phyloP scores from a whole-genome alignment of 208 protist species.

The Herpetomonas muscarum region DNA sequence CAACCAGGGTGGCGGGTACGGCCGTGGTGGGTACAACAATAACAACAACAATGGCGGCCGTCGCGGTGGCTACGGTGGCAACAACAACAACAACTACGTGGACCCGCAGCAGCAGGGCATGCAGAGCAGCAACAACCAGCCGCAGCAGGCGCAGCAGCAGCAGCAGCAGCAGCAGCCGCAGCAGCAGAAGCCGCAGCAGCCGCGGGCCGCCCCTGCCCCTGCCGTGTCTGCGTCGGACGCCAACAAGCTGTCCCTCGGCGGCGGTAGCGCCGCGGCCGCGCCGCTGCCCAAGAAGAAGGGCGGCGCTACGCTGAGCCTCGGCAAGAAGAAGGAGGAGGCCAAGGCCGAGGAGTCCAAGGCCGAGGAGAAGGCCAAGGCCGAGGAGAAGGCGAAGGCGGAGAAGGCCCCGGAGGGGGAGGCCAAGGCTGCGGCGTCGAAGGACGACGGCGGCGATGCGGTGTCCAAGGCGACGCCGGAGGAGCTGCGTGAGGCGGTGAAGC shows the following conservation, averaged over 20 bases:
- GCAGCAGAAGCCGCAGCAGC: constrained; percentile 2
- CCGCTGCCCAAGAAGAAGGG: constrained; percentile 60
- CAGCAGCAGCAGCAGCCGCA: constrained; percentile 7
- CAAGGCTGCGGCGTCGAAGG: constrained; percentile 9
- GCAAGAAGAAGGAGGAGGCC: constrained; percentile 59
- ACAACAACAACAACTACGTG: constrained; percentile 13
- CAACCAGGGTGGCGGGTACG: constrained; percentile 10
- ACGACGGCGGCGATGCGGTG: constrained; percentile 9
- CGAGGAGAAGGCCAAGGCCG: constrained; percentile 11
- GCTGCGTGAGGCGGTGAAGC: constrained; percentile 58
- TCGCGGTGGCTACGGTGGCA: neutral
- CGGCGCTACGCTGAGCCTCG: constrained; percentile 58
- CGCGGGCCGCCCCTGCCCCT: constrained; percentile 8
- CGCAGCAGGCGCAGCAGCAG: neutral
- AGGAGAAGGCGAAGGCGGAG: constrained; percentile 15
- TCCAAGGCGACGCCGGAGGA: constrained; percentile 62
- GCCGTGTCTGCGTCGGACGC: constrained; percentile 20
- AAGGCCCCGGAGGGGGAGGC: constrained; percentile 7
- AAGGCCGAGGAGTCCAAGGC: constrained; percentile 18
- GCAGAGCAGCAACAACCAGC: constrained; percentile 1
- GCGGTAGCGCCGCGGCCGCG: constrained; percentile 20
- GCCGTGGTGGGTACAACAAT: constrained; percentile 9
- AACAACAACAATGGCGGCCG: neutral
- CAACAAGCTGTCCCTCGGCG: constrained; percentile 62
- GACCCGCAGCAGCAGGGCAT: constrained; percentile 9